Percentiles rank a stretch among this genome's conserved stretches.
Evolutionary conservation across 2,329 filamentous ascomycete genomes (phyloP).

Genomic region (Colletotrichum navitas): DNA sequence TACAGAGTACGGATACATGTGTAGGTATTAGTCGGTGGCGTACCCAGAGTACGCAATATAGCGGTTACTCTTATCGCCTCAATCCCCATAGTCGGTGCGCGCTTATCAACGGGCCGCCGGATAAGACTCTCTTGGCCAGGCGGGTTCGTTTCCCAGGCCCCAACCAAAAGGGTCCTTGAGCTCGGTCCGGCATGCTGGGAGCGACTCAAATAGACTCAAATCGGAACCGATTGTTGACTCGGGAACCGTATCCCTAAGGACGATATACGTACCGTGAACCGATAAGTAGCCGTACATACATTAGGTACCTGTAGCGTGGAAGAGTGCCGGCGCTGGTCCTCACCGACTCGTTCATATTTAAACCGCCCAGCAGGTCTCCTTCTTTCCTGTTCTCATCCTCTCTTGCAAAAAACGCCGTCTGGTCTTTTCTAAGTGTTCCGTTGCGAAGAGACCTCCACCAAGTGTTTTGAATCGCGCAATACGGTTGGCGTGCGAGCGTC

Average conservation of each 20-base stretch:
- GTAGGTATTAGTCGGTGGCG: background rate
- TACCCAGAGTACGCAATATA: background rate
- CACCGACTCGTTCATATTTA: constrained; percentile 23
- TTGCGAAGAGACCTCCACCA: background rate
- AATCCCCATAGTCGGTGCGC: constrained; percentile 5
- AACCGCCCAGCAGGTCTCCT: background rate
- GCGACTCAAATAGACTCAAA: background rate
- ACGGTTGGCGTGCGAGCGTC: constrained; percentile 12
- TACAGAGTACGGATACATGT: no score
- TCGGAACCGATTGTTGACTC: background rate
- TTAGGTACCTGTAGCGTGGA: no score
- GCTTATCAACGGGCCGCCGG: constrained; percentile 31
- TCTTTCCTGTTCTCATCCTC: background rate
- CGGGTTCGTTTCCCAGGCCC: constrained; percentile 1
- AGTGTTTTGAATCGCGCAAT: constrained; percentile 1
- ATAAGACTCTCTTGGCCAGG: constrained; percentile 16
- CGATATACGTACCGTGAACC: constrained; percentile 5
- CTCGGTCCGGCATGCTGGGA: background rate
- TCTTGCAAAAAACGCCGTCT: background rate
- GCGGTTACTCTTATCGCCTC: constrained; percentile 18
- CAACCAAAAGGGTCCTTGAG: constrained; percentile 13
- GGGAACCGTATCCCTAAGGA: constrained; percentile 1
- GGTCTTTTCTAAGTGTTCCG: background rate
- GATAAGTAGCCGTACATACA: constrained; percentile 1
- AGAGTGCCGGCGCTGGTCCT: constrained; percentile 9